Evolutionary conservation across 2,329 filamentous ascomycete species (phyloP).

Genomic region (Zymoseptoria crescenta): DNA sequence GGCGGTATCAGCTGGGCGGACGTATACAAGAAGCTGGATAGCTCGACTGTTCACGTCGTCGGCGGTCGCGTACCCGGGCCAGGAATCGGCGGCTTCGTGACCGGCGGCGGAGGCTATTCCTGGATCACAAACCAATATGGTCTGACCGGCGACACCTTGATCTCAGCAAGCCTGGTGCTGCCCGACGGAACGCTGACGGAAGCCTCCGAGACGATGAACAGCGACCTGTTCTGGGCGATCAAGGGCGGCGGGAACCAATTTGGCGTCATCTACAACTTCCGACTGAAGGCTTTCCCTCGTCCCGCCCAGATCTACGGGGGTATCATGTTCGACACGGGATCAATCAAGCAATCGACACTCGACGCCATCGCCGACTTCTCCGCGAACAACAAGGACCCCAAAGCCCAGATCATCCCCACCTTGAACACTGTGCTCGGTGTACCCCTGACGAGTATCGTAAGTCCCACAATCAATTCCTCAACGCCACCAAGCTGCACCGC

Average conservation of each 20-base stretch:
- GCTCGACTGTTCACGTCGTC: conserved; percentile 4
- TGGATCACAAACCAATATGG: conserved; percentile 9
- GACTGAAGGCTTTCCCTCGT: neutral
- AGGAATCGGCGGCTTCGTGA: conserved; percentile 8
- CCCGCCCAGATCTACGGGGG: conserved; percentile 5
- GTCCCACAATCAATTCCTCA: neutral
- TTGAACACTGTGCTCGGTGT: neutral
- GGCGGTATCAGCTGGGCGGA: conserved; percentile 5
- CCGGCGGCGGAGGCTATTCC: conserved; percentile 6
- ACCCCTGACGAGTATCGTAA: neutral
- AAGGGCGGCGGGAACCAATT: conserved; percentile 7
- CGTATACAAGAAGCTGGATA: conserved; percentile 8
- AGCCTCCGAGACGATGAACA: conserved; percentile 23
- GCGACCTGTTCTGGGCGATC: conserved; percentile 13
- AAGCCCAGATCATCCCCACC: conserved; percentile 4
- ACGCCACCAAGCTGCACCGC: neutral
- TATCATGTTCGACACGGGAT: neutral
- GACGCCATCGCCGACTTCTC: conserved; percentile 4
- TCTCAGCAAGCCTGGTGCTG: conserved; percentile 1
- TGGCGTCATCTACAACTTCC: conserved; percentile 3
- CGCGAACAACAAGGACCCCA: conserved; percentile 2
- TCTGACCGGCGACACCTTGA: conserved; percentile 6
- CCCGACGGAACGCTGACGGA: conserved; percentile 4
- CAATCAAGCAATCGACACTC: neutral
- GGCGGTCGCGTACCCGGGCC: conserved; percentile 8